phyloP scores from a whole-genome alignment of 2,329 filamentous ascomycete species.

The Hymenoscyphus linearis region DNA sequence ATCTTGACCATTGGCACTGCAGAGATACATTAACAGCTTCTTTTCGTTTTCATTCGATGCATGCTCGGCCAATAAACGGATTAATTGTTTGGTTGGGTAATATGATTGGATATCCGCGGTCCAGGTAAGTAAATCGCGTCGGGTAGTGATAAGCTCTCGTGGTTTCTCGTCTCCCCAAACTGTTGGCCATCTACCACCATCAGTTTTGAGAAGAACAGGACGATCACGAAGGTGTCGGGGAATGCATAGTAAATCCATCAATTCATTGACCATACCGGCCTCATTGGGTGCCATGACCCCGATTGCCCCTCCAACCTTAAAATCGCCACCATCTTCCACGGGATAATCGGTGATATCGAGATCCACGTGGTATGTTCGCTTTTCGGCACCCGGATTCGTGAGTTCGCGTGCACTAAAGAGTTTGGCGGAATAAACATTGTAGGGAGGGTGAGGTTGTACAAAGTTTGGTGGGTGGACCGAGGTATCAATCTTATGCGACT shows the following conservation, averaged over 20 bases:
- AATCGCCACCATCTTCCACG: conserved; percentile 76
- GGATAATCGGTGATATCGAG: conserved; percentile 95
- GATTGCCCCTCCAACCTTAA: conserved; percentile 94
- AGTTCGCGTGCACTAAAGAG: conserved; percentile 81
- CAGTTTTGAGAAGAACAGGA: conserved; percentile 73
- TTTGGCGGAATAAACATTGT: conserved; percentile 85
- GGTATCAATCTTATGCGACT: conserved; percentile 43
- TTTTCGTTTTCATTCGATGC: conserved; percentile 75
- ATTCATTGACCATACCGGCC: conserved; percentile 67
- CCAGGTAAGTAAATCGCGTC: conserved; percentile 91
- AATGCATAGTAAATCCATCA: conserved; percentile 76
- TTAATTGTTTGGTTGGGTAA: conserved; percentile 79
- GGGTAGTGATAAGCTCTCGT: conserved; percentile 81
- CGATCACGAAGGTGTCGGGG: conserved; percentile 81
- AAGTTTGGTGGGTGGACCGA: conserved; percentile 74
- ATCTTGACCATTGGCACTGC: conserved; percentile 84
- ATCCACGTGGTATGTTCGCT: conserved; percentile 96
- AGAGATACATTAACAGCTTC: conserved; percentile 81
- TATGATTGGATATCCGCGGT: conserved; percentile 91
- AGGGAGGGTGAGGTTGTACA: conserved; percentile 91
- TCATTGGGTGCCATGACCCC: conserved; percentile 89
- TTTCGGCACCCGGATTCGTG: conserved; percentile 84
- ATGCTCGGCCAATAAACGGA: conserved; percentile 82
- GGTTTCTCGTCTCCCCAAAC: conserved; percentile 92
- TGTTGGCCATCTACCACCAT: conserved; percentile 84